A percentile compares a stretch with the other conserved stretches of the same genome.
phyloP scores from a whole-genome alignment of 352 stramenopile species.

The Pythium brassicae region DNA sequence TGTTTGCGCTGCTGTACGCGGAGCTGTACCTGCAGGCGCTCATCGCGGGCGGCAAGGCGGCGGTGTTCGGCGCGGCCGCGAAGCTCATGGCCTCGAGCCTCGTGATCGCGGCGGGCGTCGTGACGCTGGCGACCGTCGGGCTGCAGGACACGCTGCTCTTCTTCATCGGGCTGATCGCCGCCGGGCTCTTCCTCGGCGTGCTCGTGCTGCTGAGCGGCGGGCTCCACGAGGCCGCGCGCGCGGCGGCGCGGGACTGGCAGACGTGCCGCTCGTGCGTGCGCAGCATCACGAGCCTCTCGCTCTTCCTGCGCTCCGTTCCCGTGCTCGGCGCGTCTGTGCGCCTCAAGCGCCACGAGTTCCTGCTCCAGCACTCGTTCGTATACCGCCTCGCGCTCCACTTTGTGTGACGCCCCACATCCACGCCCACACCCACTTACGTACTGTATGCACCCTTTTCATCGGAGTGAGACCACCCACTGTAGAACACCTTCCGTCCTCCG shows the following conservation, averaged over 20 bases:
- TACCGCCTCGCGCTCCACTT: constrained; percentile 81
- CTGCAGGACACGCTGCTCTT: constrained; percentile 62
- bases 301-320: constrained; percentile 73
- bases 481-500: too few species aligned
- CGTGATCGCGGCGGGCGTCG: constrained; percentile 41
- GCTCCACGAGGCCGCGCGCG: constrained; percentile 44
- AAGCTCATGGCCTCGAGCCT: constrained; percentile 68
- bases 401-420: constrained; percentile 23
- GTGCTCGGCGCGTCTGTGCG: constrained; percentile 56
- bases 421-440: too few species aligned
- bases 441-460: too few species aligned
- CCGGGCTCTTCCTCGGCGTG: constrained; percentile 49
- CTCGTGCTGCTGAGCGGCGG: constrained; percentile 61
- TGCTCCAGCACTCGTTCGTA: constrained; percentile 76
- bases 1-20: constrained; percentile 74
- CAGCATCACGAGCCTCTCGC: constrained; percentile 78
- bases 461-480: too few species aligned
- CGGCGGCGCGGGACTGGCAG: constrained; percentile 67
- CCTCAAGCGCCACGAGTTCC: constrained; percentile 77
- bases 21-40: constrained; percentile 74
- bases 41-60: constrained; percentile 64
- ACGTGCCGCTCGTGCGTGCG: constrained; percentile 70
- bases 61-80: constrained; percentile 54
- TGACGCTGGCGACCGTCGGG: constrained; percentile 43
- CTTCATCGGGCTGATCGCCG: constrained; percentile 35